A percentile compares a stretch with the other conserved stretches of the same genome.
Evolutionary conservation across 164 flowering plant genomes (phyloP).

Genomic region (Brasenia schreberi): DNA sequence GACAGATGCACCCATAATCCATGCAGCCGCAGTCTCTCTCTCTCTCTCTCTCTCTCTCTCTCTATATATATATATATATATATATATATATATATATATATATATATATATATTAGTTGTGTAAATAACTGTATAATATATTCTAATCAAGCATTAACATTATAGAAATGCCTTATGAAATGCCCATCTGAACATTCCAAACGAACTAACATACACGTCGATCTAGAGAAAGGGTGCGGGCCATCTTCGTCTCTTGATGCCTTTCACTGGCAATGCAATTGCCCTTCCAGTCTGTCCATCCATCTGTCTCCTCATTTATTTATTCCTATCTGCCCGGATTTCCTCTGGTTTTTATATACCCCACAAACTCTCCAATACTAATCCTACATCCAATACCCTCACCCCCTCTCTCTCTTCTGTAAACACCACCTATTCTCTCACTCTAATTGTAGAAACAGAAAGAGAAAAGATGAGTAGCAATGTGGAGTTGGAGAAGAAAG

Average conservation of each 20-base stretch:
- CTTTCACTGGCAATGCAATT: not conserved
- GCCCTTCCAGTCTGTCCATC: not conserved
- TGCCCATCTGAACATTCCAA: not conserved
- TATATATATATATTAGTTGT: too few relatives aligned
- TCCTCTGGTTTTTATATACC: not conserved
- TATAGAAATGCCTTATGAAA: too few relatives aligned
- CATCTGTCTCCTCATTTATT: not conserved
- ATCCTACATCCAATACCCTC: not conserved
- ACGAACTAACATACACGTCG: not conserved
- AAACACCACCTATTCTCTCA: not conserved
- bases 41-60: too few relatives aligned
- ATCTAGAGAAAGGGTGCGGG: not conserved
- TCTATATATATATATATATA: too few relatives aligned
- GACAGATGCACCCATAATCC: too few relatives aligned
- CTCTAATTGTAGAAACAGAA: not conserved
- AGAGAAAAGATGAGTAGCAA: not conserved
- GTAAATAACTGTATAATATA: too few relatives aligned
- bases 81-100: too few relatives aligned
- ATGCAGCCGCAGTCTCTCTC: too few relatives aligned
- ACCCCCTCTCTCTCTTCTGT: not conserved
- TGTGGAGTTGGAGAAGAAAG: not conserved
- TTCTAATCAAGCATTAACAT: too few relatives aligned
- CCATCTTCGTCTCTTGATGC: not conserved
- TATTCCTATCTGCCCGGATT: not conserved
- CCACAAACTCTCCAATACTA: not conserved